Conservation (phyloP, 768 basidiomycete species). For the Scleroderma citrinum region DNA sequence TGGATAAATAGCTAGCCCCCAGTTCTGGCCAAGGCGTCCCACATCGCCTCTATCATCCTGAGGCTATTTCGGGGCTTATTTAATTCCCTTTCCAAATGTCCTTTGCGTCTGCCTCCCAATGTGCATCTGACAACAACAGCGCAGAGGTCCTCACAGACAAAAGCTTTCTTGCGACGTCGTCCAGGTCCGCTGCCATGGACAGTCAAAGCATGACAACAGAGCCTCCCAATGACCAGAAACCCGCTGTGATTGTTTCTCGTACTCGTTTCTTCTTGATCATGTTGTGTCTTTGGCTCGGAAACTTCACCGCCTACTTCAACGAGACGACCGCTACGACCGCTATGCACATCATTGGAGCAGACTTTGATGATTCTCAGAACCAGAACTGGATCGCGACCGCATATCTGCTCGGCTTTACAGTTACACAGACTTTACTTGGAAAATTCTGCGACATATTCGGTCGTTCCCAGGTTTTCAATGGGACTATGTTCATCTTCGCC, state of each 20-base stretch:
- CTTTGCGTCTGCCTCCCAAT: constrained; percentile 25
- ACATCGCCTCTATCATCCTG: too few relatives aligned
- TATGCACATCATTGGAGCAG: constrained; percentile 30
- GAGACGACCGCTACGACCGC: constrained; percentile 31
- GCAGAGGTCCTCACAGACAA: constrained; percentile 19
- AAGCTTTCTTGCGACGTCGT: constrained; percentile 12
- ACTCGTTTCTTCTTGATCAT: constrained; percentile 30
- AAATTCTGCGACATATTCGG: constrained; percentile 32
- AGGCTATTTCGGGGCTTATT: too few relatives aligned
- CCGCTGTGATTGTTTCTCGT: constrained; percentile 23
- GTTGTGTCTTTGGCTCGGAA: constrained; percentile 29
- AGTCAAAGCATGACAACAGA: background rate
- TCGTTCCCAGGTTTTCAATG: constrained; percentile 29
- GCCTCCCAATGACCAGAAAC: constrained; percentile 9
- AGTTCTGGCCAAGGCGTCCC: too few relatives aligned
- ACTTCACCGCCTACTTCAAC: constrained; percentile 32
- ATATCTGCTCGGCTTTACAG: constrained; percentile 31
- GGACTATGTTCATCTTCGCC: constrained; percentile 31
- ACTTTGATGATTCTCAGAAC: constrained; percentile 25
- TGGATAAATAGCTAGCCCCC: too few relatives aligned
- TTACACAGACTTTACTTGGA: constrained; percentile 31
- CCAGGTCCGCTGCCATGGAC: background rate
- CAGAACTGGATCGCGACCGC: constrained; percentile 32
- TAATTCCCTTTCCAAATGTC: constrained; percentile 1
- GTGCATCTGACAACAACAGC: constrained; percentile 26